A percentile compares a stretch with the other conserved stretches of the same genome.
These are phyloP conservation scores for Aspergillus proliferans DNA, from an alignment of 2,329 filamentous ascomycete species.

Conservation along the genomic window DNA sequence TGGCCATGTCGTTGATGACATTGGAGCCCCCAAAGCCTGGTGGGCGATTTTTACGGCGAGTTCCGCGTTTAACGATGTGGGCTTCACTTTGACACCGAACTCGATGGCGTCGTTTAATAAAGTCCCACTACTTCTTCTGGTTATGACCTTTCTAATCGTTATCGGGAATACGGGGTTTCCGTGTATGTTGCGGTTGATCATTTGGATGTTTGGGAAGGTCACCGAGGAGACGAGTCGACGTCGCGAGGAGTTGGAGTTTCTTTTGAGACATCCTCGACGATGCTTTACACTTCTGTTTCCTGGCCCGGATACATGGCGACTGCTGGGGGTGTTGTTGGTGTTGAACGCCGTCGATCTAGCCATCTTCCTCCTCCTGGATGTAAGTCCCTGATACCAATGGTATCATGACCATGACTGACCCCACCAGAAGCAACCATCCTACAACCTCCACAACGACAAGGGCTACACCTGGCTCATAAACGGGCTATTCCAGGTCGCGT, in stretches of 20 bases:
- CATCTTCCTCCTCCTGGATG: constrained; percentile 83
- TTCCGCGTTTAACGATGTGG: constrained; percentile 85
- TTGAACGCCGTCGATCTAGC: constrained; percentile 78
- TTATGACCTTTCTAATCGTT: constrained; percentile 78
- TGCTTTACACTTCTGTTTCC: constrained; percentile 94
- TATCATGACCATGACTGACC: constrained; percentile 3
- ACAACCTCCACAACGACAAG: constrained; percentile 46
- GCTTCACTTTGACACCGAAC: constrained; percentile 81
- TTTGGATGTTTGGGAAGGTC: constrained; percentile 69
- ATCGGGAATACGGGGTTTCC: constrained; percentile 92
- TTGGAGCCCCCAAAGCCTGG: constrained; percentile 63
- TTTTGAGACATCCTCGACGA: constrained; percentile 85
- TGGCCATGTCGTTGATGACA: constrained; percentile 53
- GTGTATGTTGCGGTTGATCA: constrained; percentile 83
- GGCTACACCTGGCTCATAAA: constrained; percentile 62
- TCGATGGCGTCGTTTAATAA: constrained; percentile 84
- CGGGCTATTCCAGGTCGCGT: constrained; percentile 81
- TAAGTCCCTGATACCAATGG: constrained; percentile 41
- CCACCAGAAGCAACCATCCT: constrained; percentile 57
- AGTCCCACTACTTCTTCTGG: constrained; percentile 64
- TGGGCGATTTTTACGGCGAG: constrained; percentile 83
- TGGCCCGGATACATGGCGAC: constrained; percentile 80
- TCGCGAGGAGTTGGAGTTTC: constrained; percentile 80
- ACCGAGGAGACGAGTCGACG: constrained; percentile 59
- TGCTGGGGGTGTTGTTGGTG: constrained; percentile 73